Conservation (phyloP, 2,329 filamentous ascomycete genomes). For the Didymella keratinophila region DNA sequence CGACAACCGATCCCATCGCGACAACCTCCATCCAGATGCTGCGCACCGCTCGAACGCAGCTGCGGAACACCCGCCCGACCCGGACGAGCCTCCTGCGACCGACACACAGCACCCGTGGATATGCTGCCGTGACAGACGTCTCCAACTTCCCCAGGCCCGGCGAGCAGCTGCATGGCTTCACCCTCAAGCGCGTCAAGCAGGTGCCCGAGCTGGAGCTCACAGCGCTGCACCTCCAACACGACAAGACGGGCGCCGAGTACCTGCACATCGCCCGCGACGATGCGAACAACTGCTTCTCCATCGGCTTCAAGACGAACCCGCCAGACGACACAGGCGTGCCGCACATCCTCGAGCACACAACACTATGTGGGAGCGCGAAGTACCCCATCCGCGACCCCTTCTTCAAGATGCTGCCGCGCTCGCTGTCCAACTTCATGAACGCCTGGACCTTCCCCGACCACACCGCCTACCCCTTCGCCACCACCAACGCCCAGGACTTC, state of each 20-base stretch:
- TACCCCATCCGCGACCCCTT: constrained; percentile 98
- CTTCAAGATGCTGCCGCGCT: constrained; percentile 99
- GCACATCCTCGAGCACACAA: constrained; percentile 97
- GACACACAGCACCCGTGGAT: constrained; percentile 40
- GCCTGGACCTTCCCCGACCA: constrained; percentile 96
- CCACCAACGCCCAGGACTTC: constrained; percentile 94
- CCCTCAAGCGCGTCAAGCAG: constrained; percentile 85
- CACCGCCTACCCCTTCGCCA: constrained; percentile 97
- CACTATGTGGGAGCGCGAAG: constrained; percentile 93
- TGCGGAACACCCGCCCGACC: constrained; percentile 29
- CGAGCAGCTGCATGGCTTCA: constrained; percentile 92
- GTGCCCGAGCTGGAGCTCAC: constrained; percentile 94
- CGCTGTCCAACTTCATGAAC: constrained; percentile 99
- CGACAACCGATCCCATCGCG: constrained; percentile 1
- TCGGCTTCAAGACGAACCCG: constrained; percentile 98
- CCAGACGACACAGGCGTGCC: constrained; percentile 95
- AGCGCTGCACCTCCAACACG: constrained; percentile 87
- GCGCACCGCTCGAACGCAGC: constrained; percentile 45
- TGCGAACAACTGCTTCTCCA: constrained; percentile 98
- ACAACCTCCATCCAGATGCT: constrained; percentile 38
- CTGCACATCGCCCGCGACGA: constrained; percentile 94
- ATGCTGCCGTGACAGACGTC: constrained; percentile 77
- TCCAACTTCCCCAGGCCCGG: constrained; percentile 79
- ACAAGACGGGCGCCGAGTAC: constrained; percentile 95
- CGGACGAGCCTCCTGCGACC: constrained; percentile 4